phyloP scores from a whole-genome alignment of 768 basidiomycete genomes.

The Russula sp. region DNA sequence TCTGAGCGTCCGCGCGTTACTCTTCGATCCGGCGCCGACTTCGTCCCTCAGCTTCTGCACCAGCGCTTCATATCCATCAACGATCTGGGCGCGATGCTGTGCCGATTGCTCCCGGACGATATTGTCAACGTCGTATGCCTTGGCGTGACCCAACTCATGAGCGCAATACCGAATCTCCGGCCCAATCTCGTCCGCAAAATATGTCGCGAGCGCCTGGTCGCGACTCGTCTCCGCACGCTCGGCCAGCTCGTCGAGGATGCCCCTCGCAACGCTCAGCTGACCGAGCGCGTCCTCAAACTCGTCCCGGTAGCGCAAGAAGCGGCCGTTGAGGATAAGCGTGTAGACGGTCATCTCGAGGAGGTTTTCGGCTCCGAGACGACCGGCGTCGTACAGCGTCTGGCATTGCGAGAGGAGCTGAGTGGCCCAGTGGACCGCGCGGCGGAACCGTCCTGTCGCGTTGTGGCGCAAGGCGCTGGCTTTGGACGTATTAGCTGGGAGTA shows the following conservation, averaged over 20 bases:
- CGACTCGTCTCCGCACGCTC: slow-evolving; percentile 57
- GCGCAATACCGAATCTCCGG: slow-evolving; percentile 91
- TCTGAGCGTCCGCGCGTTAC: slow-evolving; percentile 36
- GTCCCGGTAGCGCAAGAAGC: slow-evolving; percentile 68
- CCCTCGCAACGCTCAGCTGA: slow-evolving; percentile 72
- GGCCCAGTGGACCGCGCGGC: slow-evolving; percentile 73
- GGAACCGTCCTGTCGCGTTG: slow-evolving; percentile 71
- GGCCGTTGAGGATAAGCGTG: slow-evolving; percentile 74
- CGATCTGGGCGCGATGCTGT: slow-evolving; percentile 49
- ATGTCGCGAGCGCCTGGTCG: slow-evolving; percentile 80
- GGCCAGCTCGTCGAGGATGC: slow-evolving; percentile 62
- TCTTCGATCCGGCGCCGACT: slow-evolving; percentile 30
- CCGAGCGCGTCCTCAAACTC: slow-evolving; percentile 69
- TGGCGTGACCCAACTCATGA: slow-evolving; percentile 72
- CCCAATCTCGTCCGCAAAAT: slow-evolving; percentile 80
- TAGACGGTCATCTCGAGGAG: slow-evolving; percentile 71
- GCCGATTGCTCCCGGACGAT: slow-evolving; percentile 60
- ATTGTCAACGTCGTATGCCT: slow-evolving; percentile 74
- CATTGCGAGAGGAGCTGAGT: slow-evolving; percentile 67
- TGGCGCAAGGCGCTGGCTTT: slow-evolving; percentile 55
- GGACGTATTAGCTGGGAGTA: slow-evolving; percentile 32
- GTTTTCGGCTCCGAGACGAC: slow-evolving; percentile 47
- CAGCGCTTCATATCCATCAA: slow-evolving; percentile 54
- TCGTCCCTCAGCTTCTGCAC: slow-evolving; percentile 45
- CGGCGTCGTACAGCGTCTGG: slow-evolving; percentile 50